A percentile compares a stretch with the other conserved stretches of the same genome.
Conservation (phyloP, 139 green algal genomes). For the Axilococcus clingmanii region DNA sequence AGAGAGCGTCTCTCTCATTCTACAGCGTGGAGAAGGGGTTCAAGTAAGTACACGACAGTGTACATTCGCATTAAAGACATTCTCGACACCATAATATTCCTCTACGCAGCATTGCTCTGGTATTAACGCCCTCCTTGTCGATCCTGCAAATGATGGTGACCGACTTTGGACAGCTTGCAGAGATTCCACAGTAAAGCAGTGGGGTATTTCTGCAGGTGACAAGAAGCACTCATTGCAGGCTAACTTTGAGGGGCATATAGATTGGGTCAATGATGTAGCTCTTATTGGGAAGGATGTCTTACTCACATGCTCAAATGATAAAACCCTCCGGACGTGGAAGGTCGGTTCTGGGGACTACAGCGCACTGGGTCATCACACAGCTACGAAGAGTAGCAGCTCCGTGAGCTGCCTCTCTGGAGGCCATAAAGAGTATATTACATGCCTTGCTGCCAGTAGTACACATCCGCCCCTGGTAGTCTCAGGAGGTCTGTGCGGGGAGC, state of each 20-base stretch:
- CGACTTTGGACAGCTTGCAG: conserved; percentile 32
- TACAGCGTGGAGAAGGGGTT: no score
- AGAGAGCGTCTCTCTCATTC: no score
- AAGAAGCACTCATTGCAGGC: neutral
- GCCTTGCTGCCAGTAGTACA: conserved; percentile 10
- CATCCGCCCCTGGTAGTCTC: conserved; percentile 10
- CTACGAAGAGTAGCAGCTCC: neutral
- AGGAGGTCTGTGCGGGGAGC: conserved; percentile 29
- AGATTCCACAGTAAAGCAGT: conserved; percentile 27
- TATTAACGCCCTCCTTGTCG: conserved; percentile 27
- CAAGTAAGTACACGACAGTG: no score
- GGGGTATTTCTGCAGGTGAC: neutral
- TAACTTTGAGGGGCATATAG: conserved; percentile 22
- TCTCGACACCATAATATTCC: no score
- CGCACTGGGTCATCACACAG: conserved; percentile 6
- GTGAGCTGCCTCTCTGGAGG: conserved; percentile 8
- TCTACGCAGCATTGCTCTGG: conserved; percentile 28
- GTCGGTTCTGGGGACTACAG: neutral
- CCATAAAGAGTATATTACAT: conserved; percentile 34
- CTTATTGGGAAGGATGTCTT: conserved; percentile 22
- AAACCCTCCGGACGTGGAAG: conserved; percentile 26
- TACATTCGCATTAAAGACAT: conserved; percentile 1
- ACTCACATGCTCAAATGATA: conserved; percentile 26
- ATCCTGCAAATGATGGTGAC: neutral
- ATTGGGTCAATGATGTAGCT: conserved; percentile 33